Base-by-base conservation (phyloP, 169 alveolate species). In the Plasmodium fragile region DNA sequence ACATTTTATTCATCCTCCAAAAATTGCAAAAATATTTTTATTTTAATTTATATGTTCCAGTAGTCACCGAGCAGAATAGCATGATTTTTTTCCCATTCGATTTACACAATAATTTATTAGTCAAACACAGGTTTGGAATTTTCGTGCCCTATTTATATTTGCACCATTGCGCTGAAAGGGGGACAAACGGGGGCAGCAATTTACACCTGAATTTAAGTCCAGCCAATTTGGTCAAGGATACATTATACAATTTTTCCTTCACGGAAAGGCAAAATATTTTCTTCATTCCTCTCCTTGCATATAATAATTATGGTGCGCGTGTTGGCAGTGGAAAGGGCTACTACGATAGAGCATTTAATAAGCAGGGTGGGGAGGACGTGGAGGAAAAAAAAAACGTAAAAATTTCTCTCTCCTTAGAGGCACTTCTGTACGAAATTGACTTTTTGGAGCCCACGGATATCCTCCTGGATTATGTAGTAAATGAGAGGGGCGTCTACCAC, bases 241-340 rank as follows among this genome's bases (percentile, higher is more conserved):
- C 52, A 10, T 1, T 84, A n/a, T 73, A n/a, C 69, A 7, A 84
- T 84, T 84, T 84, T 34, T 11, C 75, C 65, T 84, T 69, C 18
- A 25, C 75, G 22, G 81, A 84, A 11, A 45, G 65, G 34, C 69
- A 84, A 8, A 84, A 81, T 55, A 84, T 84, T 36, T 53, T 84
- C 49, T 72, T 84, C 39, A 84, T 84, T 53, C 93, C 93, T 6
- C 36, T 84, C 78, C 75, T 84, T 25, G 93, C 93, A 34, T 84
- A 84, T 73, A 84, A 84, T 30, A 84, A 73, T 32, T 84, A 73
- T 36, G 93, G 93, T 1, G 78, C 81, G 53, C 59, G 93, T 34
- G 36, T 84, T 49, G 93, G 93, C 41, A 84, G 93, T 52, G 93
- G 93, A n/a, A 84, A 84, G 18, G 93, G 93, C 13, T 84, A 84